Conservation (phyloP, 495 filamentous ascomycete genomes). For the Aspergillus taichungensis region DNA sequence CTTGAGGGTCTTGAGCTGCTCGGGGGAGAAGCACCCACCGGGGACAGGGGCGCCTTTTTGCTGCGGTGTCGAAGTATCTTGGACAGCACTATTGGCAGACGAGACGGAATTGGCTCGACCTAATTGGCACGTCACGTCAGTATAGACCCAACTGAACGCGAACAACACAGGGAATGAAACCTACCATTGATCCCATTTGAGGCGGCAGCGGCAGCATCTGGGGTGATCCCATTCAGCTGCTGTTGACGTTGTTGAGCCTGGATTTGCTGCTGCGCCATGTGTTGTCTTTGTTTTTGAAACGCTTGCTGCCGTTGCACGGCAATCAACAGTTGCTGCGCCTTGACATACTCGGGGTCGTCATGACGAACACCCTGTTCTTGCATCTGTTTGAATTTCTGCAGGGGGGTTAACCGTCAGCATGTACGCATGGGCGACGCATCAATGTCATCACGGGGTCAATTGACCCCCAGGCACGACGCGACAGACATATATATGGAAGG, state of each 20-base stretch:
- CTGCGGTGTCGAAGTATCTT: slow-evolving; percentile 17
- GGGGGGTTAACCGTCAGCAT: background rate
- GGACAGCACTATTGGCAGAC: slow-evolving; percentile 27
- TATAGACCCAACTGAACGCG: slow-evolving; percentile 1
- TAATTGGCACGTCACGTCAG: slow-evolving; percentile 8
- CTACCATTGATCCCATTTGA: slow-evolving; percentile 47
- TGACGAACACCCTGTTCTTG: slow-evolving; percentile 62
- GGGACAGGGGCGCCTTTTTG: slow-evolving; percentile 29
- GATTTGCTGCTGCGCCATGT: slow-evolving; percentile 33
- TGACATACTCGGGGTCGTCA: slow-evolving; percentile 73
- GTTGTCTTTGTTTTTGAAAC: slow-evolving; percentile 38
- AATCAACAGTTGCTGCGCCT: slow-evolving; percentile 57
- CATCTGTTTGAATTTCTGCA: slow-evolving; percentile 74
- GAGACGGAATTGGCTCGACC: slow-evolving; percentile 38
- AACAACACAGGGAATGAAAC: background rate
- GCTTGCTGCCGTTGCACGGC: slow-evolving; percentile 55
- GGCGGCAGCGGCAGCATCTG: slow-evolving; percentile 18
- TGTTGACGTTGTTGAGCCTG: slow-evolving; percentile 41
- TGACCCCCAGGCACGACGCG: background rate
- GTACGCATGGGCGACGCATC: too few species aligned
- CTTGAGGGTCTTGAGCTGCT: slow-evolving; percentile 61
- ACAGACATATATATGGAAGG: background rate
- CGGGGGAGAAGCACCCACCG: slow-evolving; percentile 51
- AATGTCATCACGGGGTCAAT: slow-evolving; percentile 6
- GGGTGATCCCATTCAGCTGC: slow-evolving; percentile 35